These are phyloP conservation scores for Erythrobasidium yunnanense DNA, from an alignment of 768 basidiomycete species.

Conservation along the genomic window DNA sequence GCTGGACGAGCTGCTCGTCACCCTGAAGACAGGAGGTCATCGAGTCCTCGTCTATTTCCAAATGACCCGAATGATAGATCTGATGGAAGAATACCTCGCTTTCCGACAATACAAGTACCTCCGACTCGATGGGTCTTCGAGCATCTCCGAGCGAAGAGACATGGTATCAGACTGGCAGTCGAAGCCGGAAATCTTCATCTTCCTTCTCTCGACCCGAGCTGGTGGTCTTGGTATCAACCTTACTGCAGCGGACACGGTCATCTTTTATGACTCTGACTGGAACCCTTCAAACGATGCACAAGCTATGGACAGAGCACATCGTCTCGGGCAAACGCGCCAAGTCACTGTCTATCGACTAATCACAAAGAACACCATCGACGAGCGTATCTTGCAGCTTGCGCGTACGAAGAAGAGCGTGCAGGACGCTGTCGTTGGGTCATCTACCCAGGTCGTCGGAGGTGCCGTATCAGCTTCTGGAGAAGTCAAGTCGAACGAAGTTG, in stretches of 20 bases:
- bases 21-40: constrained; percentile 85
- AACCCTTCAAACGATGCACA: constrained; percentile 63
- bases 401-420: constrained; percentile 57
- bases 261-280: constrained; percentile 91
- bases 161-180: constrained; percentile 99
- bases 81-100: constrained; percentile 96
- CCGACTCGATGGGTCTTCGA: constrained; percentile 52
- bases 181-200: constrained; percentile 90
- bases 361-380: constrained; percentile 87
- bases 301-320: constrained; percentile 90
- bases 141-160: constrained; percentile 87
- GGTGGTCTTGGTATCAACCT: constrained; percentile 66
- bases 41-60: constrained; percentile 95
- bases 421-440: constrained; percentile 85
- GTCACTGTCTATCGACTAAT: constrained; percentile 47
- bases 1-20: constrained; percentile 75
- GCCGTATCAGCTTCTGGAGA: constrained; percentile 20
- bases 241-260: constrained; percentile 50
- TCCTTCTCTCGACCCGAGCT: constrained; percentile 75
- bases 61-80: constrained; percentile 99
- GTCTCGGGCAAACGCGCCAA: constrained; percentile 89
- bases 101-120: constrained; percentile 57
- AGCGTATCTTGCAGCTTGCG: constrained; percentile 90
- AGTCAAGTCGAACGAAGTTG: constrained; percentile 89
- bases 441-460: constrained; percentile 10